Evolutionary conservation across 768 basidiomycete genomes (phyloP).

Genomic region (Mycena galericulata): DNA sequence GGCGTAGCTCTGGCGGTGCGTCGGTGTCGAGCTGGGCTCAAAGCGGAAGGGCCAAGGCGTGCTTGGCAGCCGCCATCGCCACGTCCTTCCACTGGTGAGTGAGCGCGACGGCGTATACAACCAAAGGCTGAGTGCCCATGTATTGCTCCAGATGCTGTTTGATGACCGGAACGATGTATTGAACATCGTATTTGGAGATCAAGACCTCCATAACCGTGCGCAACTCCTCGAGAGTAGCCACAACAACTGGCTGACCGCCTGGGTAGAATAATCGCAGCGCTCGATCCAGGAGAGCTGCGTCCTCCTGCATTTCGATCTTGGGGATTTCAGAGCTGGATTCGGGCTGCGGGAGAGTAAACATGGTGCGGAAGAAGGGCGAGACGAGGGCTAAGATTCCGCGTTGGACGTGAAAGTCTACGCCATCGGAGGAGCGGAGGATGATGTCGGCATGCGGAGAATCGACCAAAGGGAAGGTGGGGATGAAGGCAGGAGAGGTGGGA

Average conservation of each 20-base stretch:
- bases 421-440: slow-evolving; percentile 7
- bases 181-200: not conserved
- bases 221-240: not conserved
- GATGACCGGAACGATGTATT: not conserved
- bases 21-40: not conserved
- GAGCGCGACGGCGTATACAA: not conserved
- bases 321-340: not conserved
- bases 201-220: not conserved
- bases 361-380: not conserved
- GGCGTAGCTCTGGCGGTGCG: not conserved
- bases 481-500: not conserved
- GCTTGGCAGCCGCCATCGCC: not conserved
- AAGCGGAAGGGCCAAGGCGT: not conserved
- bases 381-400: not conserved
- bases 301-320: not conserved
- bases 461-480: not conserved
- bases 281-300: not conserved
- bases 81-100: not conserved
- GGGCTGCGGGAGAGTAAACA: not conserved
- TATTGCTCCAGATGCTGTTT: not conserved
- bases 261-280: not conserved
- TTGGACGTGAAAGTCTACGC: not conserved
- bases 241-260: not conserved
- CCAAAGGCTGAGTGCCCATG: not conserved
- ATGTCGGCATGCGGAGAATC: not conserved